Evolutionary conservation across 768 basidiomycete species (phyloP), one percentile per base, ranked within the genome.

Genomic region (Pulveroboletus ravenelii): DNA sequence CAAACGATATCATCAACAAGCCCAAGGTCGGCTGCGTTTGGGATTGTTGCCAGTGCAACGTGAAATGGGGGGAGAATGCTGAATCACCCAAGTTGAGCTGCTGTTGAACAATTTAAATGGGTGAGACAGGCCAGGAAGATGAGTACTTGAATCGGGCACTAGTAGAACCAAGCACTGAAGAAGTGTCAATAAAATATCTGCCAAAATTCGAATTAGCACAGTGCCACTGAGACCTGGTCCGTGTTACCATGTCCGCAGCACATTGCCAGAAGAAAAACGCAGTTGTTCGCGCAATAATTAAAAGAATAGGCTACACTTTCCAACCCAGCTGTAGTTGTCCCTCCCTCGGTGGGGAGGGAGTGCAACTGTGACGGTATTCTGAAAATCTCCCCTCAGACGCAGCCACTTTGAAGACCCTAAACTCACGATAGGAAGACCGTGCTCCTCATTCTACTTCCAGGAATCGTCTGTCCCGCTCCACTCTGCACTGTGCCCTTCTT

Each of bases 131-230:
- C 2, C 2, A 23, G 20, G 20, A 20, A 74, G 82, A 85, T 35
- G 86, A 60, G 65, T 57, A 82, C 85, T 77, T 72, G 18, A 89
- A 76, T 45, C 85, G 85, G 38, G 86, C 79, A 45, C 70, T 75
- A 0, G 84, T 87, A 6, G 85, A 74, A 1, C 89, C 87, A 13
- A 89, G 75, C 6, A 84, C 78, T 64, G 6, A 2, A 34, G 0
- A n/a, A 17, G 15, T 1, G 20, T 54, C 39, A 52, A 35, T 41
- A n/a, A n/a, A n/a, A n/a, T n/a, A 4, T 23, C 20, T 23, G 20
- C n/a, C 20, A 18, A 13, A 1, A 31, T 44, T 5, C 7, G 14
- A 32, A 37, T 62, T 6, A 51, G 44, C 14, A 15, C 14, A 5
- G 27, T 15, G 20, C 20, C 20, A 23, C 20, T 23, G 20, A 23